Evolutionary conservation across 306 rosid species (phyloP).

Genomic region (Lathyrus tuberosus): DNA sequence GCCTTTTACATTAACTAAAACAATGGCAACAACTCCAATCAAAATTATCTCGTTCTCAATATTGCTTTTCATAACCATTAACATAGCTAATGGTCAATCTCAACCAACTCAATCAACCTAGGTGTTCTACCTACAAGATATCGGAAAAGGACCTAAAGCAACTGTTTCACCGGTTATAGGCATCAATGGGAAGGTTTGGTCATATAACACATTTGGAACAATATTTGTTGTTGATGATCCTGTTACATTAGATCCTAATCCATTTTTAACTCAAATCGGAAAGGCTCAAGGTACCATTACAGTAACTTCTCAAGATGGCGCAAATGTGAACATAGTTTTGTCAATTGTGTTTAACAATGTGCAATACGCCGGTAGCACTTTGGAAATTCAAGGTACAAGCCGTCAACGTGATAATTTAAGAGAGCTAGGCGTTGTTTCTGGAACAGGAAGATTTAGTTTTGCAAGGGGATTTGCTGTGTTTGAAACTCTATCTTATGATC

Average conservation of each 20-base stretch:
- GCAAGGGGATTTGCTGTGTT: slow-evolving; percentile 46
- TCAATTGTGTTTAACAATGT: slow-evolving; percentile 45
- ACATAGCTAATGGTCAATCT: background rate
- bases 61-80: slow-evolving; percentile 13
- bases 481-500: slow-evolving; percentile 41
- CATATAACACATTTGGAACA: slow-evolving; percentile 44
- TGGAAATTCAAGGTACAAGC: slow-evolving; percentile 45
- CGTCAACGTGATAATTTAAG: slow-evolving; percentile 39
- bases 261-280: slow-evolving; percentile 15
- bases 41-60: slow-evolving; percentile 15
- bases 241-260: background rate
- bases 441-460: slow-evolving; percentile 59
- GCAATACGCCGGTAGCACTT: slow-evolving; percentile 39
- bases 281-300: slow-evolving; percentile 40
- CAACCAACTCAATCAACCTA: slow-evolving; percentile 20
- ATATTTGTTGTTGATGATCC: slow-evolving; percentile 49
- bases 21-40: slow-evolving; percentile 33
- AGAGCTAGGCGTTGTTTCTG: slow-evolving; percentile 55
- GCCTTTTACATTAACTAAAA: background rate
- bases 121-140: slow-evolving; percentile 47
- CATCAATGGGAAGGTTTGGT: slow-evolving; percentile 37
- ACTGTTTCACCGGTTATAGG: slow-evolving; percentile 42
- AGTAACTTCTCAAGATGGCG: slow-evolving; percentile 27
- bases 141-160: slow-evolving; percentile 30
- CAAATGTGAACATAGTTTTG: slow-evolving; percentile 19